phyloP scores from a whole-genome alignment of 352 stramenopile genomes.

The Peronospora belbahrii region DNA sequence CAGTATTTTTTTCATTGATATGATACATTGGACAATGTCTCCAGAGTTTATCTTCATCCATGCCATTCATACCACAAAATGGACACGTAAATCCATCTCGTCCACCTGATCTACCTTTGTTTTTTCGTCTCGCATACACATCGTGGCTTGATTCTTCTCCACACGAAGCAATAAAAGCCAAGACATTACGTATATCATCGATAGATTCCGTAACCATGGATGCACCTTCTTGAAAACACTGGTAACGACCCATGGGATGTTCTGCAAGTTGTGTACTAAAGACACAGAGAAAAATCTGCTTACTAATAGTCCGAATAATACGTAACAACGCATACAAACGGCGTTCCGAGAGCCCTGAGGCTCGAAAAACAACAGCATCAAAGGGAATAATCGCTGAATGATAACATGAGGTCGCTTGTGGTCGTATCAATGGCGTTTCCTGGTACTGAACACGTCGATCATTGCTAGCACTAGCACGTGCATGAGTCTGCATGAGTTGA shows the following conservation, averaged over 20 bases:
- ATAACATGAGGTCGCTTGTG: conserved; percentile 4
- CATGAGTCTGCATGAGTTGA: conserved; percentile 49
- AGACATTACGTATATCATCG: conserved; percentile 48
- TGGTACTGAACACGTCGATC: conserved; percentile 15
- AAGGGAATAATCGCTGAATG: conserved; percentile 35
- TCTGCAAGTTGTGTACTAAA: conserved; percentile 73
- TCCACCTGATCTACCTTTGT: conserved; percentile 16
- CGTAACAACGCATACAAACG: conserved; percentile 51
- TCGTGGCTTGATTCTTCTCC: conserved; percentile 2
- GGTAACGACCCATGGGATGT: conserved; percentile 59
- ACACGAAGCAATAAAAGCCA: conserved; percentile 59
- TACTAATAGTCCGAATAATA: conserved; percentile 59
- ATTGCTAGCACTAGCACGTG: conserved; percentile 16
- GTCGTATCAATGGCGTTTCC: conserved; percentile 7
- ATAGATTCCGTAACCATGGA: conserved; percentile 80
- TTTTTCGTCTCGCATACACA: conserved; percentile 11
- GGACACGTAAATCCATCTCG: conserved; percentile 48
- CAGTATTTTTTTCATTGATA: conserved; percentile 80
- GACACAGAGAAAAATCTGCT: conserved; percentile 81
- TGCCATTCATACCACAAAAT: conserved; percentile 63
- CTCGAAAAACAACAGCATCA: conserved; percentile 59
- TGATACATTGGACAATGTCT: conserved; percentile 76
- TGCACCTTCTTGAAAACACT: conserved; percentile 68
- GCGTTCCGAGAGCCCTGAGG: conserved; percentile 40
- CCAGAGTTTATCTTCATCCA: conserved; percentile 80